These are phyloP conservation scores for Wakefieldia striispora DNA, from an alignment of 768 basidiomycete genomes.

Conservation along the genomic window DNA sequence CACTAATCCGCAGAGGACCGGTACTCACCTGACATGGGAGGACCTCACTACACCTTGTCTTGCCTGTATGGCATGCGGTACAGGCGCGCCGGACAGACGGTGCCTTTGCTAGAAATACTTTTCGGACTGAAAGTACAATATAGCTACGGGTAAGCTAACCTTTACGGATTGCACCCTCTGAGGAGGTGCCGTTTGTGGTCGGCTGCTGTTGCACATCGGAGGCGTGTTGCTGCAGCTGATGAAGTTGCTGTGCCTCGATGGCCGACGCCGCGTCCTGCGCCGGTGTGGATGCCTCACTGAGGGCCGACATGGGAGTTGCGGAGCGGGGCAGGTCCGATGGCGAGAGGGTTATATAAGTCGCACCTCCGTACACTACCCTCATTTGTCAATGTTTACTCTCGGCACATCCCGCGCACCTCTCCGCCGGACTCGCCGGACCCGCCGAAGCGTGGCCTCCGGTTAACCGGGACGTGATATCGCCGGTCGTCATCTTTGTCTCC, in stretches of 20 bases:
- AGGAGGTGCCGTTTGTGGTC: slow-evolving; percentile 28
- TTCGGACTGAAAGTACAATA: slow-evolving; percentile 12
- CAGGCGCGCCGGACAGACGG: slow-evolving; percentile 81
- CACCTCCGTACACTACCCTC: slow-evolving; percentile 30
- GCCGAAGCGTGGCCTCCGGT: slow-evolving; percentile 16
- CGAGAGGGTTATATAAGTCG: slow-evolving; percentile 26
- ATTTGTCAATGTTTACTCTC: slow-evolving; percentile 29
- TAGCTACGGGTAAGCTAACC: slow-evolving; percentile 42
- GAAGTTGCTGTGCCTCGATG: slow-evolving; percentile 58
- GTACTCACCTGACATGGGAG: slow-evolving; percentile 71
- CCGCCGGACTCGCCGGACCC: slow-evolving; percentile 4
- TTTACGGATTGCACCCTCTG: slow-evolving; percentile 48
- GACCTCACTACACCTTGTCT: slow-evolving; percentile 80
- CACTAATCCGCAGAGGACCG: slow-evolving; percentile 5
- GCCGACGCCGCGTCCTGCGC: slow-evolving; percentile 57
- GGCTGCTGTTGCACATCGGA: slow-evolving; percentile 38
- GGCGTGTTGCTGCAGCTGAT: slow-evolving; percentile 37
- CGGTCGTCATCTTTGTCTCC: slow-evolving; percentile 9
- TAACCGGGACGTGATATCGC: slow-evolving; percentile 15
- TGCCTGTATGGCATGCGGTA: slow-evolving; percentile 77
- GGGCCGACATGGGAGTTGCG: slow-evolving; percentile 69
- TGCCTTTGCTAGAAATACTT: slow-evolving; percentile 57
- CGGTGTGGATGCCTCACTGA: slow-evolving; percentile 69
- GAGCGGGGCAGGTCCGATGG: slow-evolving; percentile 35
- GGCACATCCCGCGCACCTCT: slow-evolving; percentile 14